These are phyloP conservation scores for Talaromyces stipitatus DNA, from an alignment of 495 filamentous ascomycete species.

Conservation along the genomic window DNA sequence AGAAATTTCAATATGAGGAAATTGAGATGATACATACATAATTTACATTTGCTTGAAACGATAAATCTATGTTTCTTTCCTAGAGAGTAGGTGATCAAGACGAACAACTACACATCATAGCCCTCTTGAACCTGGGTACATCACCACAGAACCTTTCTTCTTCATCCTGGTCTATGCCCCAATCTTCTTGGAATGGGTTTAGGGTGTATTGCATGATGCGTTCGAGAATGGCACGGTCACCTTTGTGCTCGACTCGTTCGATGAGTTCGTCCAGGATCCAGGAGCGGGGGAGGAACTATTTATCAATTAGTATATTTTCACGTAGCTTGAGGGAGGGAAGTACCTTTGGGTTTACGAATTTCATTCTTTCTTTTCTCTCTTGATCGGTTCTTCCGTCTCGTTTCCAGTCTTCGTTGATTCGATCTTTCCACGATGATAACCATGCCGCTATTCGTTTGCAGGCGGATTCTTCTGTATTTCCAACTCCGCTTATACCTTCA, in stretches of 20 bases:
- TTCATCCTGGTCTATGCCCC: conserved; percentile 61
- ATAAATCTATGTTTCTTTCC: neutral
- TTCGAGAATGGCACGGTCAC: conserved; percentile 69
- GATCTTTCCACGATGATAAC: conserved; percentile 62
- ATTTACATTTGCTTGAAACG: neutral
- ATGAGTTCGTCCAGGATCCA: conserved; percentile 97
- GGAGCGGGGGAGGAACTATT: conserved; percentile 66
- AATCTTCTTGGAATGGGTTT: conserved; percentile 76
- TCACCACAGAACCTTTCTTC: conserved; percentile 82
- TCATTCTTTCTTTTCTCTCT: conserved; percentile 66
- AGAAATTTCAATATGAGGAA: conserved; percentile 3
- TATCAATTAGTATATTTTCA: conserved; percentile 2
- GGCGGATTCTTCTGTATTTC: conserved; percentile 51
- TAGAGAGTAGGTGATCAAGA: conserved; percentile 29
- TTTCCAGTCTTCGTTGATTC: conserved; percentile 66
- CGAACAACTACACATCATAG: conserved; percentile 87
- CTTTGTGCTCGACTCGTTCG: conserved; percentile 71
- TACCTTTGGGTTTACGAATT: conserved; percentile 74
- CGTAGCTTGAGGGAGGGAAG: conserved; percentile 4
- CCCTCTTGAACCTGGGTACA: conserved; percentile 67
- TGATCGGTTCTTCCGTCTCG: conserved; percentile 38
- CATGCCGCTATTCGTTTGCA: conserved; percentile 60
- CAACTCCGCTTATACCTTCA: conserved; percentile 51
- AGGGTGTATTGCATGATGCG: conserved; percentile 72
- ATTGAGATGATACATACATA: neutral